Percentiles rank a stretch among this genome's conserved stretches.
These are phyloP conservation scores for Boletus pseudopeckii DNA, from an alignment of 768 basidiomycete genomes.

Conservation along the genomic window DNA sequence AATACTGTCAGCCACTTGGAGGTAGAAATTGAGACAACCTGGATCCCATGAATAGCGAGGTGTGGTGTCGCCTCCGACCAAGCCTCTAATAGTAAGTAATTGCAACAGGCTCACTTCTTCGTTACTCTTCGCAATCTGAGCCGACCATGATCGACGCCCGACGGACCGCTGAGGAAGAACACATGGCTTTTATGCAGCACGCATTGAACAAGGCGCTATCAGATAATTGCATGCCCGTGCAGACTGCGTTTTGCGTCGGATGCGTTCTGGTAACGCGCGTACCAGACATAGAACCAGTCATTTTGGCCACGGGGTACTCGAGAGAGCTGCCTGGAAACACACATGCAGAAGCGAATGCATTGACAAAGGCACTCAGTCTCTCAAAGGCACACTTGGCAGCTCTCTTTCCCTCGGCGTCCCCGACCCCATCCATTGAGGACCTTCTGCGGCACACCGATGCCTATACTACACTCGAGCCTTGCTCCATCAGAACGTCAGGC, in stretches of 20 bases:
- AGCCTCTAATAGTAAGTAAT: no score
- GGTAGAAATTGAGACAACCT: no score
- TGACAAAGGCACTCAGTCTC: conserved; percentile 62
- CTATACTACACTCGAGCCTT: conserved; percentile 97
- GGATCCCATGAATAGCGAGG: no score
- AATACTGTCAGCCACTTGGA: no score
- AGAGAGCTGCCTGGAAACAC: conserved; percentile 92
- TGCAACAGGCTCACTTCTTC: no score
- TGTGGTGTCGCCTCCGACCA: no score
- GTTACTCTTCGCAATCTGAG: no score
- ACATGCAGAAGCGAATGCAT: conserved; percentile 94
- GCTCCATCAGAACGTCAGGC: conserved; percentile 85
- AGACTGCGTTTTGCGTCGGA: conserved; percentile 90
- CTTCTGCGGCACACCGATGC: conserved; percentile 63
- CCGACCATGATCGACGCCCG: background rate
- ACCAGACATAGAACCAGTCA: conserved; percentile 42
- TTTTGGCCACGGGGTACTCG: conserved; percentile 81
- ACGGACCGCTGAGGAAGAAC: conserved; percentile 19
- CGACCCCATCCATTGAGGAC: conserved; percentile 36
- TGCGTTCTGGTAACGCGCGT: conserved; percentile 62
- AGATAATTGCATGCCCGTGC: conserved; percentile 59
- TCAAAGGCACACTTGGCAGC: conserved; percentile 42
- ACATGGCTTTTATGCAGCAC: conserved; percentile 48
- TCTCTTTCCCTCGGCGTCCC: conserved; percentile 37
- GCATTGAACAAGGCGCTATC: conserved; percentile 65